Evolutionary conservation across 306 rosid species (phyloP).

Genomic region (Echinosophora koreensis): DNA sequence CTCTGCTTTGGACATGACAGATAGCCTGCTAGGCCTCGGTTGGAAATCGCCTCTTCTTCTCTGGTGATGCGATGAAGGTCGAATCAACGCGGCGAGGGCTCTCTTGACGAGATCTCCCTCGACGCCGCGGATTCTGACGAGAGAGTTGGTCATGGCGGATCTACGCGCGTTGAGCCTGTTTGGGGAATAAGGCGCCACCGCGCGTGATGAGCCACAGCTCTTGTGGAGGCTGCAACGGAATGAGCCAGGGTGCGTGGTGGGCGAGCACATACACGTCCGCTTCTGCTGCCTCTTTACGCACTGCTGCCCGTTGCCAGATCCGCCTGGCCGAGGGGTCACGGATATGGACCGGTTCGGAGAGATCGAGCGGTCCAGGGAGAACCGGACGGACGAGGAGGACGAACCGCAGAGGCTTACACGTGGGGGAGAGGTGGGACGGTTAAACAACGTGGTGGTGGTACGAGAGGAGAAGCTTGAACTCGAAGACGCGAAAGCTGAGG

Average conservation of each 20-base stretch:
- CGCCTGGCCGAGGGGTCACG: conserved; percentile 56
- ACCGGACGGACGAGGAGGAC: conserved; percentile 68
- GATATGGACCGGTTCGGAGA: conserved; percentile 86
- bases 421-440: conserved; percentile 72
- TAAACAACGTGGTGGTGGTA: conserved; percentile 60
- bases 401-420: conserved; percentile 64
- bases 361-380: conserved; percentile 73
- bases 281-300: conserved; percentile 48
- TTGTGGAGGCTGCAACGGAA: conserved; percentile 94
- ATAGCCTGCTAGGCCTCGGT: conserved; percentile 86
- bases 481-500: conserved; percentile 79
- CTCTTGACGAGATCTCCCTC: conserved; percentile 91
- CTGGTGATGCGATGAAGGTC: conserved; percentile 94
- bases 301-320: conserved; percentile 42
- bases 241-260: conserved; percentile 94
- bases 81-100: conserved; percentile 85
- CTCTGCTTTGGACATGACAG: conserved; percentile 71
- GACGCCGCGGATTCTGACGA: conserved; percentile 91
- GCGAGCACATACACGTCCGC: conserved; percentile 93
- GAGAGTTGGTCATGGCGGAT: conserved; percentile 97
- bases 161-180: conserved; percentile 89
- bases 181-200: conserved; percentile 67
- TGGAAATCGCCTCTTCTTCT: conserved; percentile 71
- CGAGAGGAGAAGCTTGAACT: conserved; percentile 75
- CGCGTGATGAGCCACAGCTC: conserved; percentile 43